phyloP scores from a whole-genome alignment of 192 early-diverging fungal species.

The Coemansia sp. region DNA sequence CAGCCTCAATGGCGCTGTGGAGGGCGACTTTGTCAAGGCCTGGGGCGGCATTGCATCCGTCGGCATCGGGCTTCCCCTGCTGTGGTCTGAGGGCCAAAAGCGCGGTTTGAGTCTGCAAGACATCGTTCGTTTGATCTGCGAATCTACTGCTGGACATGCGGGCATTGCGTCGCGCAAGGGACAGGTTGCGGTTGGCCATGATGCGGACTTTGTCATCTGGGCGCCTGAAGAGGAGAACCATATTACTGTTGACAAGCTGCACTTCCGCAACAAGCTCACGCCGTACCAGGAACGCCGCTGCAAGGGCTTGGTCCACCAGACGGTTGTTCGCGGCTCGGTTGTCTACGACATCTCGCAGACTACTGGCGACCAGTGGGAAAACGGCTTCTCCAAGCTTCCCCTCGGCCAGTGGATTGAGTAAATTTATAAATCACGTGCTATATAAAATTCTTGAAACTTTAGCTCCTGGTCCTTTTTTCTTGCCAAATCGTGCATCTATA shows the following conservation, averaged over 20 bases:
- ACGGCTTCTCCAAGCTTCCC: constrained; percentile 32
- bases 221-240: constrained; percentile 63
- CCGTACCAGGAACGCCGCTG: constrained; percentile 68
- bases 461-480: neutral
- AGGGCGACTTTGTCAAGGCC: constrained; percentile 76
- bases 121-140: constrained; percentile 64
- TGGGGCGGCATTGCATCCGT: constrained; percentile 84
- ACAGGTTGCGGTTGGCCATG: constrained; percentile 63
- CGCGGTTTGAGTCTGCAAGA: constrained; percentile 63
- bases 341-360: constrained; percentile 48
- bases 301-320: constrained; percentile 67
- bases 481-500: constrained; percentile 49
- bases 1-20: constrained; percentile 33
- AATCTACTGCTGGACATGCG: constrained; percentile 63
- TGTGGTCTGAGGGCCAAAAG: constrained; percentile 75
- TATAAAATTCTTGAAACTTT: neutral
- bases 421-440: constrained; percentile 4
- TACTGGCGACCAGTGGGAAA: constrained; percentile 20
- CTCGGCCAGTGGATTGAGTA: constrained; percentile 48
- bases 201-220: constrained; percentile 82
- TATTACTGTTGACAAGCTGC: constrained; percentile 63
- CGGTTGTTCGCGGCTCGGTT: constrained; percentile 66
- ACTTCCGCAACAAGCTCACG: constrained; percentile 80
- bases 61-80: constrained; percentile 73
- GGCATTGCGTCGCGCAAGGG: constrained; percentile 68